Conservation (phyloP, 2,329 filamentous ascomycete genomes). For the Penicillium sp. region DNA sequence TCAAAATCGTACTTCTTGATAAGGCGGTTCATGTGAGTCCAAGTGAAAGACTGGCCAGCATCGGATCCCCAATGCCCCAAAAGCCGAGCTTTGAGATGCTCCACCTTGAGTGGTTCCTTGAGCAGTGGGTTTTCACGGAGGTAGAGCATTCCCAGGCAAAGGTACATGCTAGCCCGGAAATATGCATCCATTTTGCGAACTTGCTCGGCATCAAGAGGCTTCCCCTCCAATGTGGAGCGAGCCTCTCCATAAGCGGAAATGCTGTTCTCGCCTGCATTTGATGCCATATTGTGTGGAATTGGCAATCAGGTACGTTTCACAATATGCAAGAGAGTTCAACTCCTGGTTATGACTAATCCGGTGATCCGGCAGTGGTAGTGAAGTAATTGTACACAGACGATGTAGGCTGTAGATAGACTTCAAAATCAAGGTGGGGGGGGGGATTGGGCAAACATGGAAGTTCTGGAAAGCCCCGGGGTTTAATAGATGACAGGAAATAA, state of each 20-base stretch:
- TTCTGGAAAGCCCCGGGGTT: no score
- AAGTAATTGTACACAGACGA: no score
- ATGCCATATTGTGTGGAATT: slow-evolving; percentile 12
- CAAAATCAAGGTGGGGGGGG: no score
- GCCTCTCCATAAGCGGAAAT: slow-evolving; percentile 67
- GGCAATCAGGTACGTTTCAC: neutral
- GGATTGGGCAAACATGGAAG: no score
- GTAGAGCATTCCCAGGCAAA: slow-evolving; percentile 80
- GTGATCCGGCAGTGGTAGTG: no score
- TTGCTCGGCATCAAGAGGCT: slow-evolving; percentile 66
- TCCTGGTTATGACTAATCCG: no score
- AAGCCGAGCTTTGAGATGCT: slow-evolving; percentile 73
- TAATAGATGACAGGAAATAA: no score
- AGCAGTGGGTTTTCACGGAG: slow-evolving; percentile 73
- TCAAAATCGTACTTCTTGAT: slow-evolving; percentile 80
- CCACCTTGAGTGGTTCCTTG: slow-evolving; percentile 65
- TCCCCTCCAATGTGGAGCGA: slow-evolving; percentile 64
- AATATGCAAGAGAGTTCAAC: no score
- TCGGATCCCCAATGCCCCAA: slow-evolving; percentile 79
- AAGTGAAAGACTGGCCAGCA: slow-evolving; percentile 79
- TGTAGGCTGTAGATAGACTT: no score
- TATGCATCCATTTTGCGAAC: slow-evolving; percentile 70
- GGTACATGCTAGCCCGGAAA: slow-evolving; percentile 73
- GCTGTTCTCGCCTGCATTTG: slow-evolving; percentile 49
- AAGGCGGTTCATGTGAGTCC: slow-evolving; percentile 78